These are phyloP conservation scores for Entophlyctis helioformis DNA, from an alignment of 192 early-diverging fungal genomes.

Conservation along the genomic window DNA sequence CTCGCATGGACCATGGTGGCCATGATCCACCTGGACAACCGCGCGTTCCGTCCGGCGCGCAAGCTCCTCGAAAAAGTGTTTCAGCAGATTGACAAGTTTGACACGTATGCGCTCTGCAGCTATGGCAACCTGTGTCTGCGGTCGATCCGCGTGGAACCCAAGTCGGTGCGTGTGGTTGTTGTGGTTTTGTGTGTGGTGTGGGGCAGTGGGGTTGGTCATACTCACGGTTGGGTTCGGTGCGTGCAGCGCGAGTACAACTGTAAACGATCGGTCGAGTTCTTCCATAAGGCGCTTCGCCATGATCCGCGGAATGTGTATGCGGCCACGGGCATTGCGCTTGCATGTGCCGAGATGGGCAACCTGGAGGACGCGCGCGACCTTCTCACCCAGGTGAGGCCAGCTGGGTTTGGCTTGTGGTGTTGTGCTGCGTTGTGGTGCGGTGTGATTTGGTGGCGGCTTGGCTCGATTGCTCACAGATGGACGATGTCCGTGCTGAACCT, in stretches of 20 bases:
- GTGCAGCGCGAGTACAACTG: conserved; percentile 8
- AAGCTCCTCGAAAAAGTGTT: conserved; percentile 69
- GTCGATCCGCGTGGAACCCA: conserved; percentile 37
- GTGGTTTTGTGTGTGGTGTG: not conserved
- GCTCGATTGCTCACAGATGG: too few species aligned
- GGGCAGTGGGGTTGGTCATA: not conserved
- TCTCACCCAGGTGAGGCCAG: conserved; percentile 41
- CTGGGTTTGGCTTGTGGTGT: not conserved
- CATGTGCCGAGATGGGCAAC: conserved; percentile 58
- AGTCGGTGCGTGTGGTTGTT: too few species aligned
- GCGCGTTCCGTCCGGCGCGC: too few species aligned
- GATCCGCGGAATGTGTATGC: conserved; percentile 55
- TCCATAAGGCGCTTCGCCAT: conserved; percentile 54
- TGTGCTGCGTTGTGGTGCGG: not conserved
- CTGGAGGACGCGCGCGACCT: conserved; percentile 48
- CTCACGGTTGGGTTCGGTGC: not conserved
- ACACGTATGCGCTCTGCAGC: conserved; percentile 64
- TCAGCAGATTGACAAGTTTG: conserved; percentile 61
- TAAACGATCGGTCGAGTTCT: conserved; percentile 49
- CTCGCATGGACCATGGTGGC: too few species aligned
- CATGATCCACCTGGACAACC: too few species aligned
- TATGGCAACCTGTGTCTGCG: conserved; percentile 72
- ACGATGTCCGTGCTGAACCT: too few species aligned
- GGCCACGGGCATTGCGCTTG: conserved; percentile 75
- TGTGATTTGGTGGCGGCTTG: too few species aligned